Base-by-base conservation (phyloP, 257 asterid species). In the Solanum commersonii region DNA sequence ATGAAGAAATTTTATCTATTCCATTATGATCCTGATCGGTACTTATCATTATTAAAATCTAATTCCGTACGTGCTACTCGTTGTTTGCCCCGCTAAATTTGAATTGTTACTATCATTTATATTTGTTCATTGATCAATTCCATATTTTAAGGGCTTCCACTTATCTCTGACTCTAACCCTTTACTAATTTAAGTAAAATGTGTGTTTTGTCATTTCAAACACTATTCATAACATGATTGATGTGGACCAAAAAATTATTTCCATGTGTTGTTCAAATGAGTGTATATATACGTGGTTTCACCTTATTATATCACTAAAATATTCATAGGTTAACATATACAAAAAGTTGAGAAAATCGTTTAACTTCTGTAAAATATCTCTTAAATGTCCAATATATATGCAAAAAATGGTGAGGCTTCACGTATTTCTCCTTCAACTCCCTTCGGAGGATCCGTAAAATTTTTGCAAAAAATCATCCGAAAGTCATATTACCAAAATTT, bases 21-120 rank as follows among this genome's bases (percentile, higher is more conserved):
- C 0, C 44, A 71, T 5, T 3, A 71, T 2, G 3, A 31, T 8
- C 1, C 3, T 27, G 4, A 10, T 27, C 0, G 37, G 0, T 56
- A 20, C 2, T 0, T 71, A 8, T 74, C 31, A 35, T 15, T 35
- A 10, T 76, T 22, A 22, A 15, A 22, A 76, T 23, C 3, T 3
- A 22, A 74, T 37, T 23, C 0, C 1, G 0, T 52, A 52, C 8
- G 33, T 37, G 33, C 23, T 29, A 1, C 29, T 74, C n/a, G 3
- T 77, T 23, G 10, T 35, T 11, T 77, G 59, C 22, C 20, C 23
- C 34, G 59, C 10, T n/a, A 77, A 37, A 77, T 77, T 40, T 77
- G 84, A 77, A 77, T 77, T 77, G 84, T 38, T 77, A 10, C 52
- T 35, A 74, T 35, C 82, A 74, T 35, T 74, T 74, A 22, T 22